Conservation (phyloP, 2,329 filamentous ascomycete genomes). For the Sclerotinia trifoliorum region DNA sequence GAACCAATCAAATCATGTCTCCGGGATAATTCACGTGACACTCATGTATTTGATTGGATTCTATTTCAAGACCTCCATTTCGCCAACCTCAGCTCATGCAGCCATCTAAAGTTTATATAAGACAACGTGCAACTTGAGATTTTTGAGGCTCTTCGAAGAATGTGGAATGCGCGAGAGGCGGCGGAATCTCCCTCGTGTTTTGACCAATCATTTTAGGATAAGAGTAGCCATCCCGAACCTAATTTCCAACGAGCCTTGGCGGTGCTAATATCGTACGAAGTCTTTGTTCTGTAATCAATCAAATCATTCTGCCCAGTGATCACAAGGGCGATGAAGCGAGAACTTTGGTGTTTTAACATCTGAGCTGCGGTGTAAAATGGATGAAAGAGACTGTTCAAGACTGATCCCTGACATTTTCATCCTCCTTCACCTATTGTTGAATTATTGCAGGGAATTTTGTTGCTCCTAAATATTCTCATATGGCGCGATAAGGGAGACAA, state of each 20-base stretch:
- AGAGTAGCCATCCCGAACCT: background rate
- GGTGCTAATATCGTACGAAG: no score
- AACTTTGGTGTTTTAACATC: background rate
- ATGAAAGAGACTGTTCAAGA: background rate
- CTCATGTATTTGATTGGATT: background rate
- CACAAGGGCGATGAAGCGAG: background rate
- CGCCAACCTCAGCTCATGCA: conserved; percentile 20
- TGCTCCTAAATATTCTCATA: background rate
- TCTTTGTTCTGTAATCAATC: background rate
- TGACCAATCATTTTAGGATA: conserved; percentile 10
- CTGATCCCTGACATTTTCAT: background rate
- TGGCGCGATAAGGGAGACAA: background rate
- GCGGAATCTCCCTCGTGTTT: background rate
- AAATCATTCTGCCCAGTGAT: background rate
- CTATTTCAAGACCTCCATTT: conserved; percentile 17
- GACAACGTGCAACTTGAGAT: background rate
- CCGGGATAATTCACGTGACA: background rate
- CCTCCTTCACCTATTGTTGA: background rate
- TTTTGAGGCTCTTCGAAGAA: conserved; percentile 2
- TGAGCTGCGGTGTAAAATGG: background rate
- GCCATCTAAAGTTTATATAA: conserved; percentile 7
- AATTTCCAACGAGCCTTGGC: conserved; percentile 4
- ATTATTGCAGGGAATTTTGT: background rate
- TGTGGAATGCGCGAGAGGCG: background rate
- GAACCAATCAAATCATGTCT: background rate